These are phyloP conservation scores for Colletotrichum sp. DNA, from an alignment of 2,329 filamentous ascomycete genomes.

Conservation along the genomic window DNA sequence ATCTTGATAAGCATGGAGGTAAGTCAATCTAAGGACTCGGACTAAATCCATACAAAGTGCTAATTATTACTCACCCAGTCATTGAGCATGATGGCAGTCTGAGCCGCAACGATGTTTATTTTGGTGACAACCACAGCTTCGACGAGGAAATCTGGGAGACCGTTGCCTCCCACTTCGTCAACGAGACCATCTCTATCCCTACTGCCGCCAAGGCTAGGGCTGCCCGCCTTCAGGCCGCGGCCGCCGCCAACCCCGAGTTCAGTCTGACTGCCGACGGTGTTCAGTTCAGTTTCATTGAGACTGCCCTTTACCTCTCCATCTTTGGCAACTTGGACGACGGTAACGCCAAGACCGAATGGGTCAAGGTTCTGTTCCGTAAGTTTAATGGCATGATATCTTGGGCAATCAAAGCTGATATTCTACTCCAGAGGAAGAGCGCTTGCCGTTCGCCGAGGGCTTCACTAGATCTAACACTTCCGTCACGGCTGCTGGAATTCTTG, in stretches of 20 bases:
- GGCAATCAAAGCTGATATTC: not conserved
- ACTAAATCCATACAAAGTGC: not conserved
- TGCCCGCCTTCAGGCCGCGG: slow-evolving; percentile 27
- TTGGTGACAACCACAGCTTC: slow-evolving; percentile 35
- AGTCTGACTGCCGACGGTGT: slow-evolving; percentile 13
- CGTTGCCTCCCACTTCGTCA: slow-evolving; percentile 23
- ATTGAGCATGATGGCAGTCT: slow-evolving; percentile 39
- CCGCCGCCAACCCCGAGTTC: slow-evolving; percentile 28
- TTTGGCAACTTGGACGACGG: slow-evolving; percentile 24
- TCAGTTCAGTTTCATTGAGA: slow-evolving; percentile 25
- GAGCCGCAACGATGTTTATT: slow-evolving; percentile 30
- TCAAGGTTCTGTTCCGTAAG: slow-evolving; percentile 23
- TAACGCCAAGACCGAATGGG: slow-evolving; percentile 23
- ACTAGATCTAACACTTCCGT: slow-evolving; percentile 2
- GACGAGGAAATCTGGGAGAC: slow-evolving; percentile 28
- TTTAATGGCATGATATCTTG: not conserved
- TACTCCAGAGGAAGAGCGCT: slow-evolving; percentile 15
- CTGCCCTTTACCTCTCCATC: slow-evolving; percentile 24
- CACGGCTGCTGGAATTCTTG: slow-evolving; percentile 14
- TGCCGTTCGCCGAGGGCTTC: slow-evolving; percentile 19
- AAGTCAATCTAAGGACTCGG: not conserved
- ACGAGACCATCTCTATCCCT: slow-evolving; percentile 29
- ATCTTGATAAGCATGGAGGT: slow-evolving; percentile 29
- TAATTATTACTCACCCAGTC: slow-evolving; percentile 20
- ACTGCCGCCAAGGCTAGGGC: slow-evolving; percentile 31